A percentile compares a stretch with the other conserved stretches of the same genome.
Conservation (phyloP, 768 basidiomycete genomes). For the Boletellus ananiceps region DNA sequence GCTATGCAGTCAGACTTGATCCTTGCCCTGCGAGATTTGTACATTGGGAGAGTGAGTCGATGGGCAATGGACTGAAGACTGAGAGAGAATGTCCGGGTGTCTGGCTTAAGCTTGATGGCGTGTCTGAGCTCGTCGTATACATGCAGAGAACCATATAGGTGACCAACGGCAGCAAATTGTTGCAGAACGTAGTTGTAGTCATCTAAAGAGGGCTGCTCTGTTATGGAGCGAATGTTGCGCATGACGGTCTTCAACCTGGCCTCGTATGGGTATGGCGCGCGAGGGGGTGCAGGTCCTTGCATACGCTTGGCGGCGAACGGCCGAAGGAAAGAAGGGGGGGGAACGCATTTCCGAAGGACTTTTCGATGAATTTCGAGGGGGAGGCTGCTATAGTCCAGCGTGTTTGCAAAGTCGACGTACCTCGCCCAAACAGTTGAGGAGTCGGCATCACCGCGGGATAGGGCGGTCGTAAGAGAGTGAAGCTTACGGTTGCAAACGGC, state of each 20-base stretch:
- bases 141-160: slow-evolving; percentile 53
- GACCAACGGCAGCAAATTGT: slow-evolving; percentile 75
- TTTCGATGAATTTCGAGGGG: slow-evolving; percentile 65
- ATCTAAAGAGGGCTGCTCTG: slow-evolving; percentile 41
- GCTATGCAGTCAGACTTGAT: slow-evolving; percentile 41
- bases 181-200: slow-evolving; percentile 75
- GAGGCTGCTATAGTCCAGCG: slow-evolving; percentile 44
- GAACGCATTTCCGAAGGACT: slow-evolving; percentile 65
- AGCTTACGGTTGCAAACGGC: slow-evolving; percentile 24
- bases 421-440: slow-evolving; percentile 58
- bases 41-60: slow-evolving; percentile 58
- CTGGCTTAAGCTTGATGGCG: slow-evolving; percentile 41
- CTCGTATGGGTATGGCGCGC: slow-evolving; percentile 54
- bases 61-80: slow-evolving; percentile 68
- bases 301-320: slow-evolving; percentile 39
- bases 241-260: slow-evolving; percentile 63
- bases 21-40: slow-evolving; percentile 30
- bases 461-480: slow-evolving; percentile 21
- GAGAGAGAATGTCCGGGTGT: slow-evolving; percentile 54
- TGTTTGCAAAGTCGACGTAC: slow-evolving; percentile 55
- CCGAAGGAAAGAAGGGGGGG: slow-evolving; percentile 43
- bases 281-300: slow-evolving; percentile 33
- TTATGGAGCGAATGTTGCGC: slow-evolving; percentile 57
- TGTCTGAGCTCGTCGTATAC: slow-evolving; percentile 57
- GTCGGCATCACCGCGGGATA: slow-evolving; percentile 32